Conservation (phyloP, 805 yeast genomes). For the Barnettozyma sp. region DNA sequence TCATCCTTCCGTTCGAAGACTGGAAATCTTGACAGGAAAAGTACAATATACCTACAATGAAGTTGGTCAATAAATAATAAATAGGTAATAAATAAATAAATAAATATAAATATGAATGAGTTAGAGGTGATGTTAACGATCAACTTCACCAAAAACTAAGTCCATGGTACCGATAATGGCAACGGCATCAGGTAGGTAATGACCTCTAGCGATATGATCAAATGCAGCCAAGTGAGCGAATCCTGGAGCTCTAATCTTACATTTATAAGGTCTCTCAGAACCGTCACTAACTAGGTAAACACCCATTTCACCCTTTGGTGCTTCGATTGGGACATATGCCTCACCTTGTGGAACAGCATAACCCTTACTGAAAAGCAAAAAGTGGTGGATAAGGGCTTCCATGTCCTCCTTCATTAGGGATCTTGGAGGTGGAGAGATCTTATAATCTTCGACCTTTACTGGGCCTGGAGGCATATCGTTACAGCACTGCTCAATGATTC, state of each 20-base stretch:
- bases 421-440: conserved; percentile 78
- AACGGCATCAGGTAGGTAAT: conserved; percentile 84
- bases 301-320: conserved; percentile 95
- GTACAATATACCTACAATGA: too few relatives aligned
- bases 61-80: conserved; percentile 7
- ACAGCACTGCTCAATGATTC: conserved; percentile 85
- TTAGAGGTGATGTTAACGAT: conserved; percentile 42
- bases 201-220: conserved; percentile 81
- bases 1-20: too few relatives aligned
- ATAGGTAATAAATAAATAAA: conserved; percentile 7
- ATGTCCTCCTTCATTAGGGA: conserved; percentile 81
- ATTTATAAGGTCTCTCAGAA: conserved; percentile 82
- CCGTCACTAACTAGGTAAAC: conserved; percentile 87
- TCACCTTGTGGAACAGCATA: conserved; percentile 86
- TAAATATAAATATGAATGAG: too few relatives aligned
- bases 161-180: conserved; percentile 95
- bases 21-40: too few relatives aligned
- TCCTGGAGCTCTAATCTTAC: conserved; percentile 93
- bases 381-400: conserved; percentile 90
- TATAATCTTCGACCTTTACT: conserved; percentile 84
- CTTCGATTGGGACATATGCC: conserved; percentile 86
- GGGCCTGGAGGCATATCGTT: conserved; percentile 92
- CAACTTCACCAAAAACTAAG: conserved; percentile 90
- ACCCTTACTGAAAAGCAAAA: conserved; percentile 82
- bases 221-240: conserved; percentile 86